Evolutionary conservation across 2,329 filamentous ascomycete genomes (phyloP), one percentile per base, ranked within the genome.

Genomic region (Passalora sequoiae): DNA sequence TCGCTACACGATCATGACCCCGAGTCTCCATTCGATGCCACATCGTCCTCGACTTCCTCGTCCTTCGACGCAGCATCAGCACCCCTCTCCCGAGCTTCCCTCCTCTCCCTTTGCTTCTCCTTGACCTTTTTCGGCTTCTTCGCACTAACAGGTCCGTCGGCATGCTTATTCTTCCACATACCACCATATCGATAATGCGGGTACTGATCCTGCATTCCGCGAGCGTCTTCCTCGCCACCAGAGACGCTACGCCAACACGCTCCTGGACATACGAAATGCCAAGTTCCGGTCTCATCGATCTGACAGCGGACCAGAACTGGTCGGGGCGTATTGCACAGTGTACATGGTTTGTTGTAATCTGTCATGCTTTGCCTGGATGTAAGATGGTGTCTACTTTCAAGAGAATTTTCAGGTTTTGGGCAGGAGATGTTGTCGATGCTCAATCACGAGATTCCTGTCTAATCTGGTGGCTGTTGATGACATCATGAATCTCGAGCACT

Each of bases 101-200:
- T 47, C 36, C 49, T 43, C 45, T 47, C 46, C 35, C 43, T 58
- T 46, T 63, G 59, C 39, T 58, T 57, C 43, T 60, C 51, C 50
- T 62, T 66, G 6, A 75, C 58, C 21, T 58, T 61, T 43, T 56
- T 64, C 12, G 66, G 65, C 45, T 69, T 70, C 59, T 68, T 69
- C 29, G 66, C 66, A 49, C 61, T 66, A 1, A 67, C 62, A 3
- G 46, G 47, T 2, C 50, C 50, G 40, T 54, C 51, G 5, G 62
- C 65, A 51, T 69, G 63, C 33, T 64, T 66, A 39, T 66, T 68
- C 53, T 70, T 70, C 69, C 69, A 70, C 68, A 64, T 64, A 7
- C 63, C 64, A 4, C 65, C 64, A 49, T 67, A 64, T 16, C 54
- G 49, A 40, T 66, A 66, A 47, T 58, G 49, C 13, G 64, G 61